Conservation (phyloP, 2,329 filamentous ascomycete species). For the Epichloe aotearoae region DNA sequence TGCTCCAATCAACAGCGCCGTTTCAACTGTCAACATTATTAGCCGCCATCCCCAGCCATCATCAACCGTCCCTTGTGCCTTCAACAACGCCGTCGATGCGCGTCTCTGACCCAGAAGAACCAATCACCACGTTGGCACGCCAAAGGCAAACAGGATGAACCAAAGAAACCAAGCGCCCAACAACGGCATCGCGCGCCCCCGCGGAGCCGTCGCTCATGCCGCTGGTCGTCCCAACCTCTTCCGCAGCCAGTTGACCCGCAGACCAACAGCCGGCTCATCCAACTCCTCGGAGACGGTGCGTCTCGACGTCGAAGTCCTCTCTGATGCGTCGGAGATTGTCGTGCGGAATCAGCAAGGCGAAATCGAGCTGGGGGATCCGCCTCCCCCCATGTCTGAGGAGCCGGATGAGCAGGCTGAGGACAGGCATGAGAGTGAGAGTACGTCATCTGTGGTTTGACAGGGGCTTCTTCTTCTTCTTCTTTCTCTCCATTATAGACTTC, state of each 20-base stretch:
- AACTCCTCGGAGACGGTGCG: conserved; percentile 32
- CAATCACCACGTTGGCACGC: background rate
- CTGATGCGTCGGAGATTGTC: conserved; percentile 42
- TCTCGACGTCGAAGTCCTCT: conserved; percentile 33
- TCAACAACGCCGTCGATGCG: background rate
- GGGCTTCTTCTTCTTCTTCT: background rate
- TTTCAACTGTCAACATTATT: too few relatives aligned
- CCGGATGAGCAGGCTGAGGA: conserved; percentile 45
- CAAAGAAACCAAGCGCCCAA: background rate
- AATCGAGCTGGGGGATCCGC: conserved; percentile 45
- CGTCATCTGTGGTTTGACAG: conserved; percentile 8
- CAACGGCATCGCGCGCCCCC: background rate
- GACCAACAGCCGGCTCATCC: conserved; percentile 32
- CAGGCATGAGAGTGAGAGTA: conserved; percentile 42
- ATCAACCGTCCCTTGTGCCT: too few relatives aligned
- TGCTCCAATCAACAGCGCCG: too few relatives aligned
- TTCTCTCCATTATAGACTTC: background rate
- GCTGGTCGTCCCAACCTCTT: conserved; percentile 34
- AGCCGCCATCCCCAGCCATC: too few relatives aligned
- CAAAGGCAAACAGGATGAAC: background rate
- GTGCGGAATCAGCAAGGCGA: conserved; percentile 50
- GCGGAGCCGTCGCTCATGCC: conserved; percentile 1
- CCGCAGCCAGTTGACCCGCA: conserved; percentile 43
- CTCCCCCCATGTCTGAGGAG: conserved; percentile 38
- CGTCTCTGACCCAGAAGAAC: background rate